Percentiles rank a stretch among this genome's conserved stretches.
These are phyloP conservation scores for Murraya koenigii DNA, from an alignment of 345 rosid genomes.

Conservation along the genomic window DNA sequence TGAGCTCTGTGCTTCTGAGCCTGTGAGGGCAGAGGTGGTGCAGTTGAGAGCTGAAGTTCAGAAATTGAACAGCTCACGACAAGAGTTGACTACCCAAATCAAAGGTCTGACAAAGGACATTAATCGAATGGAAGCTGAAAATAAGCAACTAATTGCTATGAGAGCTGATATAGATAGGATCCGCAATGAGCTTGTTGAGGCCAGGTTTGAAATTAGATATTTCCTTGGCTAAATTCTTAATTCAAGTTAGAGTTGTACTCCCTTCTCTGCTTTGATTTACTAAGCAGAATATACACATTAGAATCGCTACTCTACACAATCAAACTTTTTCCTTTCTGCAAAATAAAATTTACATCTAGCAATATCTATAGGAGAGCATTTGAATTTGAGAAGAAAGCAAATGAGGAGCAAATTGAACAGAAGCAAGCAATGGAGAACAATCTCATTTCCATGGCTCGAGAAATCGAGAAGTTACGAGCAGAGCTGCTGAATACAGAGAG, in stretches of 20 bases:
- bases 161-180: slow-evolving; percentile 22
- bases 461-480: slow-evolving; percentile 24
- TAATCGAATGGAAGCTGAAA: slow-evolving; percentile 21
- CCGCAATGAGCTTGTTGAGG: slow-evolving; percentile 22
- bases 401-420: slow-evolving; percentile 20
- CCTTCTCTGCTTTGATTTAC: neutral
- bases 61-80: slow-evolving; percentile 12
- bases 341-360: neutral
- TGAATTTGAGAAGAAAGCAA: slow-evolving; percentile 28
- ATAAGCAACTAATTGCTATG: slow-evolving; percentile 17
- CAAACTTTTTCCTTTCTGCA: neutral
- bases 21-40: slow-evolving; percentile 24
- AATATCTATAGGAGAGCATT: slow-evolving; percentile 21
- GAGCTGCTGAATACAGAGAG: slow-evolving; percentile 18
- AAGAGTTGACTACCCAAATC: slow-evolving; percentile 21
- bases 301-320: neutral
- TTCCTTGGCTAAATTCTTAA: neutral
- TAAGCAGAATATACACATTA: neutral
- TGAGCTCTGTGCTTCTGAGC: slow-evolving; percentile 22
- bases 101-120: slow-evolving; percentile 20
- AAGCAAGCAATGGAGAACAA: slow-evolving; percentile 27
- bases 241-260: neutral
- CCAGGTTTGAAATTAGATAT: slow-evolving; percentile 25
- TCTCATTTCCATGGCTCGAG: slow-evolving; percentile 28
- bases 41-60: slow-evolving; percentile 29